Conservation (phyloP, 169 alveolate genomes). For the Plasmodium knowlesi region DNA sequence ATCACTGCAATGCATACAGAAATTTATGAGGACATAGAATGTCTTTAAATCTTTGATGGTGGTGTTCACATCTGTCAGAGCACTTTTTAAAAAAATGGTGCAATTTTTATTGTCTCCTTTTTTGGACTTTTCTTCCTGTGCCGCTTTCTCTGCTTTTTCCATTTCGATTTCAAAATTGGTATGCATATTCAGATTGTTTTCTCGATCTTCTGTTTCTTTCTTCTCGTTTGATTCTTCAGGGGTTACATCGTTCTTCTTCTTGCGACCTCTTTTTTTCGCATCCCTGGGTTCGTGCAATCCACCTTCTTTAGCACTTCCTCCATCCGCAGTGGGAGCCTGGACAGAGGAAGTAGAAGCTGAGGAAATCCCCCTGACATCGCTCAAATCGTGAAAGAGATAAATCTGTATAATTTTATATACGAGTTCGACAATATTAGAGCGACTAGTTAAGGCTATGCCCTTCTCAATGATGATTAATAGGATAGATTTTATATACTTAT, state of each 20-base stretch:
- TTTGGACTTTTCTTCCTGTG: background rate
- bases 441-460: slow-evolving; percentile 58
- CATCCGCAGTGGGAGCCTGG: background rate
- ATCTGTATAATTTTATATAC: slow-evolving; percentile 35
- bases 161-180: background rate
- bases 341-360: background rate
- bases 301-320: background rate
- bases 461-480: slow-evolving; percentile 80
- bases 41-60: slow-evolving; percentile 42
- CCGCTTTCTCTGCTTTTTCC: slow-evolving; percentile 4
- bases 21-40: slow-evolving; percentile 38
- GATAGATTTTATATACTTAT: slow-evolving; percentile 81
- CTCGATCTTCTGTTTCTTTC: background rate
- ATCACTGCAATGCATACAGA: slow-evolving; percentile 65
- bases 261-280: slow-evolving; percentile 57
- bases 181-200: background rate
- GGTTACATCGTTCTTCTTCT: background rate
- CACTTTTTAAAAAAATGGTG: slow-evolving; percentile 43
- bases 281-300: slow-evolving; percentile 11
- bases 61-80: slow-evolving; percentile 19
- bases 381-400: slow-evolving; percentile 50
- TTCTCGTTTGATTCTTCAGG: background rate
- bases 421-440: slow-evolving; percentile 44
- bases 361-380: background rate
- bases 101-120: background rate